phyloP scores from a whole-genome alignment of 129 eudicot genomes.

The Flaveria sonorensis region DNA sequence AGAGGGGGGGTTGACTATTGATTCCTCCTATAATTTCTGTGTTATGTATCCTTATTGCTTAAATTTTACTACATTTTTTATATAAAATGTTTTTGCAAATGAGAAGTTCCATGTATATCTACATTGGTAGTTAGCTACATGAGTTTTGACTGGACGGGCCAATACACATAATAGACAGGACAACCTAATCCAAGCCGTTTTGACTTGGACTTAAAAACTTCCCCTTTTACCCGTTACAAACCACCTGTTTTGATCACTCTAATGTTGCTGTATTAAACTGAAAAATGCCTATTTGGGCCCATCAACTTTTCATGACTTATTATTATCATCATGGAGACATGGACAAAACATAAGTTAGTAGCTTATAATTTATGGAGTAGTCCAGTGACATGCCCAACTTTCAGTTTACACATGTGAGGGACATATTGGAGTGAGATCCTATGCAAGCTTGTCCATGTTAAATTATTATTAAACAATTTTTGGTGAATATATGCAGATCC shows the following conservation, averaged over 20 bases:
- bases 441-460: neutral
- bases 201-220: neutral
- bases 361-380: neutral
- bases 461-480: neutral
- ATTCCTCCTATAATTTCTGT: too few relatives aligned
- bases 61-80: too few relatives aligned
- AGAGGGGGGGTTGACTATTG: too few relatives aligned
- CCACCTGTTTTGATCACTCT: neutral
- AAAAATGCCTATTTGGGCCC: neutral
- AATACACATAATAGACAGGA: neutral
- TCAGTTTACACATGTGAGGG: neutral
- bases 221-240: neutral
- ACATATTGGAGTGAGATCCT: neutral
- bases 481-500: slow-evolving; percentile 58
- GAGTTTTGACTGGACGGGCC: neutral
- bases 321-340: neutral
- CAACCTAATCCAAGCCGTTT: neutral
- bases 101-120: neutral
- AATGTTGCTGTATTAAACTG: neutral
- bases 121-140: slow-evolving; percentile 20
- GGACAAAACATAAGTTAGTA: neutral
- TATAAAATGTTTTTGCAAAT: neutral
- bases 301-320: neutral
- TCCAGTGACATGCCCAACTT: neutral
- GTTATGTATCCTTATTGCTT: too few relatives aligned